Percentiles rank a stretch among this genome's conserved stretches.
Conservation (phyloP, 2,329 filamentous ascomycete species). For the Berkeleyomyces basicola region DNA sequence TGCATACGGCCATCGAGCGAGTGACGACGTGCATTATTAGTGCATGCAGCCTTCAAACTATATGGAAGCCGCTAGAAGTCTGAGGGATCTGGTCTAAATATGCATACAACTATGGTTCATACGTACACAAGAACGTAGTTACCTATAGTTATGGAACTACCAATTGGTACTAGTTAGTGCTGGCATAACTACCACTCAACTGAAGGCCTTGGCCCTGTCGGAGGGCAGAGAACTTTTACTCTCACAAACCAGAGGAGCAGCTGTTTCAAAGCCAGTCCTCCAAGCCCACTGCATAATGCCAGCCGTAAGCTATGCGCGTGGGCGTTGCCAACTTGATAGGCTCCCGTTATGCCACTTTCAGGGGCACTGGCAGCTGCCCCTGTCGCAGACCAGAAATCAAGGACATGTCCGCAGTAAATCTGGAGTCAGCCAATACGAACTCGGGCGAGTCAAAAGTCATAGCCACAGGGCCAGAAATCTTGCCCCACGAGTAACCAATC, state of each 20-base stretch:
- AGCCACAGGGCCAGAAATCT: not conserved
- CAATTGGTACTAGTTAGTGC: no score
- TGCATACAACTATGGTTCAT: no score
- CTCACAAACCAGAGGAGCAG: not conserved
- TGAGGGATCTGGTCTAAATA: not conserved
- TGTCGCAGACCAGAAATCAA: not conserved
- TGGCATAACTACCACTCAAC: no score
- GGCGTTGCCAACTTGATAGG: not conserved
- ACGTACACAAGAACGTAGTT: not conserved
- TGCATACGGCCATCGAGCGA: no score
- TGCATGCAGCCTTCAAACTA: not conserved
- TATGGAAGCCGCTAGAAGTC: not conserved
- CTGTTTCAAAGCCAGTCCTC: slow-evolving; percentile 1
- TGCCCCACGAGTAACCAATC: not conserved
- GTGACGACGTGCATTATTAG: not conserved
- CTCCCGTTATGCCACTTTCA: not conserved
- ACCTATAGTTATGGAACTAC: no score
- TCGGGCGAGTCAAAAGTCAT: not conserved
- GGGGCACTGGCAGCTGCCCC: not conserved
- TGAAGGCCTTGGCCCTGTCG: no score
- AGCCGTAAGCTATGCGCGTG: not conserved
- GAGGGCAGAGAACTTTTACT: no score
- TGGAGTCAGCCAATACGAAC: not conserved
- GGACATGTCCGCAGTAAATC: not conserved
- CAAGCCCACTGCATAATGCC: not conserved